Evolutionary conservation across 163 green algal species (phyloP), one percentile per base, ranked within the genome.

Genomic region (Volvox carteri): DNA sequence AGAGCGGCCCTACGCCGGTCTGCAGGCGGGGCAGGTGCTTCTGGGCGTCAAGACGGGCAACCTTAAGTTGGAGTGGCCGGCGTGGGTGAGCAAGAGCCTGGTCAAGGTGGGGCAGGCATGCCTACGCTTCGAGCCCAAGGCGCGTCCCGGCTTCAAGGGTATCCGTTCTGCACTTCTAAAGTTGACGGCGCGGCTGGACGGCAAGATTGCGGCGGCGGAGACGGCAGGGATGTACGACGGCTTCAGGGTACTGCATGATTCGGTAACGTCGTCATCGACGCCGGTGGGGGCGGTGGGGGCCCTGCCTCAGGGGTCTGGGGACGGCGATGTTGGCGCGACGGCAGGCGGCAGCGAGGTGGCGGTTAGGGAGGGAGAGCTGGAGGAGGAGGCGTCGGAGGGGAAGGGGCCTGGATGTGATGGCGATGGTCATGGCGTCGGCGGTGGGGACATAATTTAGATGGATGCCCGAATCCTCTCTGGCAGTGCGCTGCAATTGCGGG

Each of bases 121-220:
- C 50, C 39, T 88, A 50, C 83, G 83, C 37, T 88, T 88, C n/a
- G 83, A 81, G 37, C 68, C 83, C 70, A 88, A 88, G 83, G 83
- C 81, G 68, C 68, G 83, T 18, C 83, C 83, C 58, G 83, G 83
- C 37, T 88, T 88, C 50, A 88, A 88, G 68, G 83, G 83, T 0
- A 83, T 88, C 5, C 37, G 68, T 1, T 83, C 68, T 28, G 83
- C 83, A 52, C 83, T 88, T 23, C 14, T 50, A 14, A 88, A 88
- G 68, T 54, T 88, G 4, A 25, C 19, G 6, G 70, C 48, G 18
- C 50, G 70, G 7, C 28, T 88, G 35, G 83, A 88, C 19, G 21
- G 74, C 28, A 81, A 88, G 83, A 74, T 83, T 7, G 83, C 83
- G 25, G 83, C 52, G 37, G 35, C 83, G 50, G 83, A 81, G 50